These are phyloP conservation scores for Coleophoma eucalyptorum DNA, from an alignment of 2,329 filamentous ascomycete species.

Conservation along the genomic window DNA sequence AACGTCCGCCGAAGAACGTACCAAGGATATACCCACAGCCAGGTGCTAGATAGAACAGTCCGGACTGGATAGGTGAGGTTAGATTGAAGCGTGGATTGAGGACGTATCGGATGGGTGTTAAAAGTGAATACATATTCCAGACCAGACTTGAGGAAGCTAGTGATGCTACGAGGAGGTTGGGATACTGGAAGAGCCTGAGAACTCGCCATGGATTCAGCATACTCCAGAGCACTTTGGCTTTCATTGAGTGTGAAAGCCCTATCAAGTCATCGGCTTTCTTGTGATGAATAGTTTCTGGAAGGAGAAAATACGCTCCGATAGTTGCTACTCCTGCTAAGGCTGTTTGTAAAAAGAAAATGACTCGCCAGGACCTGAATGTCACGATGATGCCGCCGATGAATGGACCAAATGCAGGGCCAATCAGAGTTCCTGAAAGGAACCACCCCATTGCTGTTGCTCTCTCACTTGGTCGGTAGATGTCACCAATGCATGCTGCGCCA, in stretches of 20 bases:
- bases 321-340: conserved; percentile 59
- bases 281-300: conserved; percentile 70
- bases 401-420: conserved; percentile 67
- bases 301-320: conserved; percentile 58
- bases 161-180: conserved; percentile 61
- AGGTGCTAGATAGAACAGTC: conserved; percentile 72
- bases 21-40: conserved; percentile 67
- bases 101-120: conserved; percentile 69
- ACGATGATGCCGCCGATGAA: conserved; percentile 76
- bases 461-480: conserved; percentile 62
- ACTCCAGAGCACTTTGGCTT: conserved; percentile 49
- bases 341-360: conserved; percentile 75
- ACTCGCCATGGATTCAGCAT: conserved; percentile 67
- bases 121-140: conserved; percentile 71
- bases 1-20: conserved; percentile 68
- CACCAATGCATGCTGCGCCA: conserved; percentile 65
- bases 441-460: conserved; percentile 70
- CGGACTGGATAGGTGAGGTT: conserved; percentile 60
- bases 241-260: conserved; percentile 45
- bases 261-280: conserved; percentile 58
- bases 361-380: conserved; percentile 68
- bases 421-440: conserved; percentile 68
- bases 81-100: conserved; percentile 72
- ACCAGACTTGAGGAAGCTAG: conserved; percentile 60
- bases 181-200: conserved; percentile 60